Evolutionary conservation across 768 basidiomycete genomes (phyloP), one percentile per base, ranked within the genome.

Genomic region (Psilocybe subaeruginosa): DNA sequence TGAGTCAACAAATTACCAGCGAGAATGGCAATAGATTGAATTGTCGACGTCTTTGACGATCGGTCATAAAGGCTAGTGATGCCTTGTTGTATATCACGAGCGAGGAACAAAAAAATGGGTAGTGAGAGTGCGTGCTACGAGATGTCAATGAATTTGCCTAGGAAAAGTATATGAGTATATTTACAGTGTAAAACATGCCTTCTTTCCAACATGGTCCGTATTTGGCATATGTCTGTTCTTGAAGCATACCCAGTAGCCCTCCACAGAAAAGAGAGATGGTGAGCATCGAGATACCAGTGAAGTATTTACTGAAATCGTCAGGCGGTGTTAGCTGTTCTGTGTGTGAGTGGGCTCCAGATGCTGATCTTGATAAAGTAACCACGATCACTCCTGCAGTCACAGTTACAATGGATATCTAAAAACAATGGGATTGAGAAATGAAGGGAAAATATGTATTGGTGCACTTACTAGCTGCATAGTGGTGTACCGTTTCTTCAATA

Each of bases 131-230:
- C 78, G 70, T 95, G 92, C 93, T 95, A 68, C 56, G 31, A 54
- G 29, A 5, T 27, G 27, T 16, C 35, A 49, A 35, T 31, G n/a
- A 60, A 16, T 43, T 27, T 41, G 37, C 17, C 39, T 35, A 60
- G 23, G 50, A 17, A 30, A 4, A 54, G 35, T 11, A 2, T 35
- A 29, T 16, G 29, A 58, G 14, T 30, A 41, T 17, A 19, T 66
- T 59, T 69, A 93, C 92, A 33, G 88, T 91, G 71, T 94, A 95
- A 69, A 95, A 94, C 2, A 94, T 80, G 3, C 87, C 88, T 73
- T 94, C 93, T 66, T 82, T 85, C 93, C 93, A 95, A 64, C 82
- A 85, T 0, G 88, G 88, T 0, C 92, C 92, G 65, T 92, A 92
- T 47, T 74, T 79, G 56, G 73, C 78, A 71, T 91, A 95, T 7